Evolutionary conservation across 495 filamentous ascomycete species (phyloP), one percentile per base, ranked within the genome.

Genomic region (Thermothielavioides terrestris): DNA sequence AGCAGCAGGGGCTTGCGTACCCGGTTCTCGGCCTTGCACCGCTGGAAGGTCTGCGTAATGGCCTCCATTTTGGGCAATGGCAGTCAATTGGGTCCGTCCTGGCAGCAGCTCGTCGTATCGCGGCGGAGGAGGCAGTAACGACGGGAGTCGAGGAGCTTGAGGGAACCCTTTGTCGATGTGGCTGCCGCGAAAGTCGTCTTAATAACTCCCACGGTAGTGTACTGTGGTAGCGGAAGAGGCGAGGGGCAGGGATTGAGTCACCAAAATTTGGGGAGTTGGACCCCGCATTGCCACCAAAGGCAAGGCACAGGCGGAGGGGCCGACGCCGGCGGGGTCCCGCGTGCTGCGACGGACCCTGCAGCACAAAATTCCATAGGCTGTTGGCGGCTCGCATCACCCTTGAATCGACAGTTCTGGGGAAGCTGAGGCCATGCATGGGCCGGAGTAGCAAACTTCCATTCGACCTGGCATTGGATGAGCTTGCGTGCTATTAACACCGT

Each of bases 11-110:
- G 53, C 69, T 23, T 15, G 49, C 77, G 42, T 71, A 85, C 83
- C 64, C 82, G 68, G 48, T 71, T 71, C 69, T 86, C 75, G 52
- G 80, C 78, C 73, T 88, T 92, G 78, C 89, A 94, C 76, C 81
- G 83, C 57, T 81, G 81, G 64, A 98, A 98, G 6, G 89, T 86
- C 59, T 81, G 69, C 72, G 87, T 94, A 58, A 98, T 85, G 39
- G 66, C 77, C 53, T 96, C 91, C 84, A 79, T 79, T 35, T 26
- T 61, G 36, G 26, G 18, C 34, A 25, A 25, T n/a, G 20, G 10
- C 18, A 27, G 53, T 56, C 54, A 49, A 57, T 60, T 49, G 40
- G 37, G 28, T 46, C 23, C 2, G 20, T 52, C 25, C n/a, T n/a
- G n/a, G n/a, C n/a, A n/a, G 12, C 8, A 23, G 10, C 18, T 39